Percentiles rank a stretch among this genome's conserved stretches.
These are phyloP conservation scores for Tolypocladium amazonense DNA, from an alignment of 2,329 filamentous ascomycete genomes.

Conservation along the genomic window DNA sequence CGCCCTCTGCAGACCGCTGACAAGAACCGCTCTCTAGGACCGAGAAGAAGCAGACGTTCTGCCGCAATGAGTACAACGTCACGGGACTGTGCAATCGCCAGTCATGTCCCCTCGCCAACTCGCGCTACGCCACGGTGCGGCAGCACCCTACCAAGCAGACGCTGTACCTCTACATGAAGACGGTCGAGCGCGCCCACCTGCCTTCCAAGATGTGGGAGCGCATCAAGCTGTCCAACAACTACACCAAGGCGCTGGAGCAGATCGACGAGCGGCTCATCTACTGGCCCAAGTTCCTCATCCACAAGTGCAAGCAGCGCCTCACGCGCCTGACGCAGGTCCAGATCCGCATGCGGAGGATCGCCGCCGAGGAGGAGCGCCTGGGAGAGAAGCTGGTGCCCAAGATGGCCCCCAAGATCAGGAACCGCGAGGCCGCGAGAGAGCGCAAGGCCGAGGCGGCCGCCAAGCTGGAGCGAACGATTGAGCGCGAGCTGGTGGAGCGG, in stretches of 20 bases:
- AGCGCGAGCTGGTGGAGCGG: constrained; percentile 86
- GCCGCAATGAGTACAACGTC: constrained; percentile 88
- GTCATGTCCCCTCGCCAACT: constrained; percentile 84
- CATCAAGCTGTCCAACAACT: constrained; percentile 83
- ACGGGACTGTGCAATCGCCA: constrained; percentile 76
- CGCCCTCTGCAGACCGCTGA: constrained; percentile 14
- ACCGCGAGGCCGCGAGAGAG: constrained; percentile 65
- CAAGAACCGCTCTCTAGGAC: constrained; percentile 37
- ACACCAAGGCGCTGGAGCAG: constrained; percentile 77
- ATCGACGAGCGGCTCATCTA: constrained; percentile 81
- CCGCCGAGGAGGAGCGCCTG: constrained; percentile 78
- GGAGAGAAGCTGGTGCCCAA: constrained; percentile 84
- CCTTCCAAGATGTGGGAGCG: constrained; percentile 92
- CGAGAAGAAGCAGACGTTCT: constrained; percentile 84
- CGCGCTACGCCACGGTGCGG: constrained; percentile 84
- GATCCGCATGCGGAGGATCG: constrained; percentile 68
- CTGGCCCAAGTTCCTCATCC: constrained; percentile 86
- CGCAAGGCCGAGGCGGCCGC: constrained; percentile 72
- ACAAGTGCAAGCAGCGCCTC: constrained; percentile 94
- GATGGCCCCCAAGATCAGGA: constrained; percentile 79
- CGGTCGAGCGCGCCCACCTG: constrained; percentile 76
- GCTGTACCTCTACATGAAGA: constrained; percentile 96
- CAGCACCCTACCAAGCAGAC: constrained; percentile 69
- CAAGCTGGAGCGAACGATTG: constrained; percentile 92
- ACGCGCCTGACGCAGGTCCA: constrained; percentile 87